phyloP scores from a whole-genome alignment of 805 yeast species.

The Saturnispora halmiae region DNA sequence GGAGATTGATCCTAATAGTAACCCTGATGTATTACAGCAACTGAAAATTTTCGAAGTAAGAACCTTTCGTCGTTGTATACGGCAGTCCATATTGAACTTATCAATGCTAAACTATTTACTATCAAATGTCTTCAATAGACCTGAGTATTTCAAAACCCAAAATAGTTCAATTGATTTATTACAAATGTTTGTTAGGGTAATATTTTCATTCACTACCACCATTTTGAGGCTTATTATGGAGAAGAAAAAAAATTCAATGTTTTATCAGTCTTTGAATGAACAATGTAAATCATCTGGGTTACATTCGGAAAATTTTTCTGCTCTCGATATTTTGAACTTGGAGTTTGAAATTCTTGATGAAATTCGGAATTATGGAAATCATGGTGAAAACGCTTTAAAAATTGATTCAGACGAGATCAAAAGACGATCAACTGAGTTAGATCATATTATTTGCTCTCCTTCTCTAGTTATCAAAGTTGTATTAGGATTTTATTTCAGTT shows the following conservation, averaged over 20 bases:
- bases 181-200: constrained; percentile 17
- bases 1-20: neutral
- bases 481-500: constrained; percentile 25
- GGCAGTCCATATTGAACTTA: constrained; percentile 16
- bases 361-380: constrained; percentile 2
- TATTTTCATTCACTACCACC: constrained; percentile 13
- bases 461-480: constrained; percentile 17
- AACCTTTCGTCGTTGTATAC: constrained; percentile 16
- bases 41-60: constrained; percentile 15
- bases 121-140: constrained; percentile 9
- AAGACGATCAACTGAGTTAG: constrained; percentile 10
- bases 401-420: constrained; percentile 3
- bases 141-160: constrained; percentile 9
- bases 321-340: constrained; percentile 10
- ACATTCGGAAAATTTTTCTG: constrained; percentile 3
- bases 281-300: neutral
- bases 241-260: constrained; percentile 2
- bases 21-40: constrained; percentile 8
- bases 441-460: constrained; percentile 16
- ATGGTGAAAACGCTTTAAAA: neutral
- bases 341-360: constrained; percentile 6
- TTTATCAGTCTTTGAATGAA: neutral
- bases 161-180: constrained; percentile 20
- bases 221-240: constrained; percentile 13
- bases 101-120: constrained; percentile 17